phyloP scores from a whole-genome alignment of 2,329 filamentous ascomycete genomes.

The Scedosporium aurantiacum region DNA sequence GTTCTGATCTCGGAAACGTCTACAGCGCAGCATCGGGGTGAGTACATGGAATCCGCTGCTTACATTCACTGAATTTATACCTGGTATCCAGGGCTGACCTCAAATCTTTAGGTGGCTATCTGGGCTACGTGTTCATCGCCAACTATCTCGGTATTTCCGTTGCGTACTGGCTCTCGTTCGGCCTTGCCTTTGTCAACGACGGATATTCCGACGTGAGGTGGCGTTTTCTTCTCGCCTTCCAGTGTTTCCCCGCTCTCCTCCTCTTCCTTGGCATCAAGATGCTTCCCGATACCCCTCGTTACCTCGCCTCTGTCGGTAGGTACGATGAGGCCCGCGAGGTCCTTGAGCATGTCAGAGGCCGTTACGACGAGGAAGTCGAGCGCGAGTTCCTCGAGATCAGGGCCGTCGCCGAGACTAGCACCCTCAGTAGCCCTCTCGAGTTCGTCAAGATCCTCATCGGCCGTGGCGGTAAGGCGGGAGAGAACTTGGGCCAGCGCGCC shows the following conservation, averaged over 20 bases:
- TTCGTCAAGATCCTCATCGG: slow-evolving; percentile 27
- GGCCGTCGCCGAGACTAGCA: slow-evolving; percentile 25
- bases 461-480: slow-evolving; percentile 22
- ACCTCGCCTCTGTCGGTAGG: slow-evolving; percentile 13
- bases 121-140: slow-evolving; percentile 31
- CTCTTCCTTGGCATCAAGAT: slow-evolving; percentile 26
- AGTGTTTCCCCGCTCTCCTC: slow-evolving; percentile 29
- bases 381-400: slow-evolving; percentile 27
- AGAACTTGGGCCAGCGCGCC: slow-evolving; percentile 27
- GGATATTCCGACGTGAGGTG: slow-evolving; percentile 21
- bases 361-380: slow-evolving; percentile 21
- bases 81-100: background rate
- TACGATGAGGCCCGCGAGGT: slow-evolving; percentile 22
- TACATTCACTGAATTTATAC: slow-evolving; percentile 10
- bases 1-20: slow-evolving; percentile 37
- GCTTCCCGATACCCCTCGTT: slow-evolving; percentile 34
- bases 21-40: slow-evolving; percentile 33
- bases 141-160: slow-evolving; percentile 39
- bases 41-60: slow-evolving; percentile 23
- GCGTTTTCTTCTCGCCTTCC: slow-evolving; percentile 27
- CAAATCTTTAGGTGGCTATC: background rate
- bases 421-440: slow-evolving; percentile 24
- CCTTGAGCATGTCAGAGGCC: slow-evolving; percentile 18
- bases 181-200: slow-evolving; percentile 14
- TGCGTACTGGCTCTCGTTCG: slow-evolving; percentile 28